A percentile compares a stretch with the other conserved stretches of the same genome.
phyloP scores from a whole-genome alignment of 2,329 filamentous ascomycete species.

The Ceratocystis cacaofunesta region DNA sequence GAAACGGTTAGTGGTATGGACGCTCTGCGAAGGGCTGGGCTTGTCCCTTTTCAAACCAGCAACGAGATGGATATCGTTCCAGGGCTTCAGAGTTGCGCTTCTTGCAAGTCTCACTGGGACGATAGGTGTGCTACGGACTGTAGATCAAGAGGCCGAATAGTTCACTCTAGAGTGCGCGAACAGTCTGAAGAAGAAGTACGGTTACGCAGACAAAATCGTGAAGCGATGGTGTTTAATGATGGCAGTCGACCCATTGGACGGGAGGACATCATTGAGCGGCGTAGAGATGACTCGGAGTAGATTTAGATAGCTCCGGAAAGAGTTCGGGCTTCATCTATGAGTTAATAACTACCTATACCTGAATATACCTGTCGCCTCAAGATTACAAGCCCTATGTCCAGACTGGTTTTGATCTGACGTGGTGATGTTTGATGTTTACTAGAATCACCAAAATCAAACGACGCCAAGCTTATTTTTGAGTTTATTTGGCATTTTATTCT shows the following conservation, averaged over 20 bases:
- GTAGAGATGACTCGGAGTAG: constrained; percentile 3
- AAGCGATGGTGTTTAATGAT: constrained; percentile 84
- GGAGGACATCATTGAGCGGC: constrained; percentile 59
- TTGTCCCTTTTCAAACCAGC: constrained; percentile 25
- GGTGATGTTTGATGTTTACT: background rate
- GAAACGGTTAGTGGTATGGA: constrained; percentile 36
- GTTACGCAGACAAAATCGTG: constrained; percentile 58
- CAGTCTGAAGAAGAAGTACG: constrained; percentile 54
- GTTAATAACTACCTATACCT: no score
- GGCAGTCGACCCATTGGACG: constrained; percentile 59
- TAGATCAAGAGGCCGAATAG: constrained; percentile 19
- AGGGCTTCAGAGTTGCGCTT: background rate
- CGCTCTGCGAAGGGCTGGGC: constrained; percentile 36
- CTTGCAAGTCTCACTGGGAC: constrained; percentile 17
- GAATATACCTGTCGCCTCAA: no score
- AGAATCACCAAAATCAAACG: background rate
- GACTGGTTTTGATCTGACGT: background rate
- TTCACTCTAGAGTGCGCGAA: constrained; percentile 28
- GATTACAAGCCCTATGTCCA: background rate
- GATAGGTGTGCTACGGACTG: background rate
- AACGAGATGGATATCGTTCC: constrained; percentile 6
- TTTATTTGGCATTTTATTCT: background rate
- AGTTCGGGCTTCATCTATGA: background rate
- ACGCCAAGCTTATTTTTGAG: background rate
- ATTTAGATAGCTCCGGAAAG: background rate